Percentiles rank a stretch among this genome's conserved stretches.
Conservation (phyloP, 441 rosid genomes). For the Populus hybrid region DNA sequence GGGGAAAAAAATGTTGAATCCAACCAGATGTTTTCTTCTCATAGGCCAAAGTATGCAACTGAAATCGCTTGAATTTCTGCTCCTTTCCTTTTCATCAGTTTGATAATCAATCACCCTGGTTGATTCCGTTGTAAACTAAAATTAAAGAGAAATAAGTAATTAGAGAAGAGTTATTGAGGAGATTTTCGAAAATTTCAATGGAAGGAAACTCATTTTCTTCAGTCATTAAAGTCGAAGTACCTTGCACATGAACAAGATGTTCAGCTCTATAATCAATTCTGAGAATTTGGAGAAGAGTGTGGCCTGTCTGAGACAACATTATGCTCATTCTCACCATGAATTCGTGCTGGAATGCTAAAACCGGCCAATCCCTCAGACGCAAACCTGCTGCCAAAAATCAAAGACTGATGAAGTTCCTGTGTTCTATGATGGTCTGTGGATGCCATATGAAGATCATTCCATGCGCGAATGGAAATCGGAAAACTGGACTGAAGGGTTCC, state of each 20-base stretch:
- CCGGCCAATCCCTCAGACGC: constrained; percentile 59
- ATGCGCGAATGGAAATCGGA: constrained; percentile 69
- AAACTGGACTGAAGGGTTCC: constrained; percentile 99
- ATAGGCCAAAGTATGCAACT: not conserved
- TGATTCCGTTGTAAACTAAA: not conserved
- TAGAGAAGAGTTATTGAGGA: not conserved
- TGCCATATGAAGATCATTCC: constrained; percentile 56
- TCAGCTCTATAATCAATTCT: constrained; percentile 44
- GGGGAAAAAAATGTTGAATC: not conserved
- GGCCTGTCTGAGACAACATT: constrained; percentile 64
- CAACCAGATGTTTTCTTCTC: constrained; percentile 11
- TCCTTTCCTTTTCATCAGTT: constrained; percentile 13
- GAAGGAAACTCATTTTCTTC: not conserved
- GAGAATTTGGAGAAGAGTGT: constrained; percentile 81
- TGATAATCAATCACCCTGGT: not conserved
- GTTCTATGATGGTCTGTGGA: constrained; percentile 41
- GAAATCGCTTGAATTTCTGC: constrained; percentile 1
- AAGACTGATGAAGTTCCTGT: constrained; percentile 43
- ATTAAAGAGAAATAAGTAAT: not conserved
- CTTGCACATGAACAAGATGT: constrained; percentile 1
- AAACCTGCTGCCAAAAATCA: constrained; percentile 54
- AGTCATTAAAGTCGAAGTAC: constrained; percentile 2
- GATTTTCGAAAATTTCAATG: not conserved
- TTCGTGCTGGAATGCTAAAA: constrained; percentile 76
- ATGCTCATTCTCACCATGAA: constrained; percentile 72